Evolutionary conservation across 768 basidiomycete genomes (phyloP), one percentile per base, ranked within the genome.

Genomic region (Lactifluus piperatus): DNA sequence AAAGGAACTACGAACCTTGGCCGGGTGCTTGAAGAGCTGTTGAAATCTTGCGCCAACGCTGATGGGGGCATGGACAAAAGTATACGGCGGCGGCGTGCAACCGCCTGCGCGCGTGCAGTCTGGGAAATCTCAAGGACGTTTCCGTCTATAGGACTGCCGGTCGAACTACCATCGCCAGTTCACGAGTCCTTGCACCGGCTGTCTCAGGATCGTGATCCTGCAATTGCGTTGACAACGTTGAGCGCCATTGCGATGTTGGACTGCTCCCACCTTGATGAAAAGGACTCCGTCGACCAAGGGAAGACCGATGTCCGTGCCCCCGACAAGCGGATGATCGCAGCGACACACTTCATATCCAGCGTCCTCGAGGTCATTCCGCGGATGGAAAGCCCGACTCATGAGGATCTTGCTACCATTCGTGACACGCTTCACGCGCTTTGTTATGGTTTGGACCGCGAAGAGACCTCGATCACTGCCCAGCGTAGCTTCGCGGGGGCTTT

Each of bases 51-150:
- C 30, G 24, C 49, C 30, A 32, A 48, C 4, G 47, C 13, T 6
- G 18, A 62, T n/a, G 51, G 46, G 34, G 45, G 50, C 20, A 54
- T 62, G 51, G 57, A 58, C 26, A 36, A 60, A 8, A 27, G 9
- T 8, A 30, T 16, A 10, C 61, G 61, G 18, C 37, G 51, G 16
- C 57, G 43, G 9, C 61, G 61, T n/a, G 57, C 57, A 3, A 34
- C 60, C 39, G 50, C 45, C 10, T 62, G 61, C 11, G 11, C 48
- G n/a, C 51, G 43, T n/a, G 61, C 52, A 6, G 18, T 60, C 52
- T 37, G 46, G 39, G 51, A 60, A 26, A 32, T 62, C 13, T 52
- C 51, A 22, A 54, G 16, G 8, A 26, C 48, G n/a, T 51, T n/a
- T n/a, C n/a, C n/a, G n/a, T n/a, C n/a, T n/a, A n/a, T n/a, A n/a